Evolutionary conservation across 129 eudicot genomes (phyloP), one percentile per base, ranked within the genome.

Genomic region (Pulicaria dysenterica): DNA sequence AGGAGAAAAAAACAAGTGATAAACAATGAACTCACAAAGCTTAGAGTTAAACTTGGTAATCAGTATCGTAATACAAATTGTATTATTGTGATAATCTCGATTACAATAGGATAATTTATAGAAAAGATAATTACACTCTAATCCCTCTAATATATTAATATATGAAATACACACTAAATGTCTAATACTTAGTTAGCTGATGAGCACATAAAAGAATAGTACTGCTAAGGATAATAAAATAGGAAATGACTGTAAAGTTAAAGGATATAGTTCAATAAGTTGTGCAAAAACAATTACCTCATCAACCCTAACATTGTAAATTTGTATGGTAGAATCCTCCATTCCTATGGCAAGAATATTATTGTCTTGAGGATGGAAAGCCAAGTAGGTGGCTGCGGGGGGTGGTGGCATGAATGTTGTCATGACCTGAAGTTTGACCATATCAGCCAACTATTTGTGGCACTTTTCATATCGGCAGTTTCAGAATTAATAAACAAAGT

Each of bases 351-450:
- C 96, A 76, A 90, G 79, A 13, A 90, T 77, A 77, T 90, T 90
- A 78, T 90, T 90, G 83, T 90, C 96, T 49, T 85, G 96, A 55
- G 96, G 96, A 81, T 90, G 94, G 72, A 90, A 90, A 53, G 94
- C 96, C 85, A 90, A 73, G 68, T 73, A 90, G 58, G 96, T 85
- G 51, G 91, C 94, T 11, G 89, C 95, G 8, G 95, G 89, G 14
- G 96, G 96, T 19, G 96, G 94, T 0, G 94, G 87, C 96, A 90
- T 90, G 83, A 87, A 85, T 53, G 96, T 90, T 44, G 96, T 87
- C 96, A 90, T 90, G 19, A 81, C 86, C 96, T 90, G 75, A 38
- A 67, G 68, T 70, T 40, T 75, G 2, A 66, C 40, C 54, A 73
- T 4, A 43, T 48, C 50, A 54, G 50, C 78, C 36, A 74, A 72